Percentiles rank a stretch among this genome's conserved stretches.
Conservation (phyloP, 345 rosid genomes). For the Euclidium syriacum region DNA sequence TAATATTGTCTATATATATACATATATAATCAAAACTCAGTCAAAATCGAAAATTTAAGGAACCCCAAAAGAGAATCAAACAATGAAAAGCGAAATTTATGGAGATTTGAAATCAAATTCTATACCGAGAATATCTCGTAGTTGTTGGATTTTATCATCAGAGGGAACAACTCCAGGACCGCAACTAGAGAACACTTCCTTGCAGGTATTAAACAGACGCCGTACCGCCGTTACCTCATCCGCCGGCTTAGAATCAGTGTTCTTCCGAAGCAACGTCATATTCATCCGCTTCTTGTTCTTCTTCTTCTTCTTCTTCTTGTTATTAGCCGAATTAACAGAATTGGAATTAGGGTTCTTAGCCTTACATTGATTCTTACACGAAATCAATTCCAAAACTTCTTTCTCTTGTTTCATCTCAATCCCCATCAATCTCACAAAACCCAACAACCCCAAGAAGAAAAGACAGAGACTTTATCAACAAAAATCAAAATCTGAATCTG, state of each 20-base stretch:
- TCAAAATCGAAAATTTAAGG: background rate
- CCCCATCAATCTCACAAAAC: conserved; percentile 47
- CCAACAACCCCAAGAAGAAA: background rate
- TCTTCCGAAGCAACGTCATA: conserved; percentile 9
- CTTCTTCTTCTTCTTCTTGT: background rate
- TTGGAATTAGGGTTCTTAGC: conserved; percentile 4
- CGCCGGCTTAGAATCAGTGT: conserved; percentile 10
- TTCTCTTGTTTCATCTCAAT: conserved; percentile 46
- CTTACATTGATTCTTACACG: conserved; percentile 16
- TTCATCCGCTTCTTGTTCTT: background rate
- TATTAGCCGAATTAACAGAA: background rate
- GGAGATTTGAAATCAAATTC: background rate
- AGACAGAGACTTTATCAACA: background rate
- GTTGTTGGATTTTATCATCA: conserved; percentile 48
- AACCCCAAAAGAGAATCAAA: background rate
- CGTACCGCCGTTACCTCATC: conserved; percentile 34
- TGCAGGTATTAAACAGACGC: conserved; percentile 67
- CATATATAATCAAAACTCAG: background rate
- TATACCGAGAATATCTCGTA: conserved; percentile 67
- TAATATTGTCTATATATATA: conserved; percentile 45
- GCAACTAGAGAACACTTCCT: conserved; percentile 51
- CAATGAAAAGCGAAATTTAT: background rate
- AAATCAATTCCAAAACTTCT: conserved; percentile 31
- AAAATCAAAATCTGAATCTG: background rate
- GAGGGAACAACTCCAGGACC: conserved; percentile 59